Percentiles rank a stretch among this genome's conserved stretches.
These are phyloP conservation scores for Colletotrichum incanum DNA, from an alignment of 2,329 filamentous ascomycete genomes.

Conservation along the genomic window DNA sequence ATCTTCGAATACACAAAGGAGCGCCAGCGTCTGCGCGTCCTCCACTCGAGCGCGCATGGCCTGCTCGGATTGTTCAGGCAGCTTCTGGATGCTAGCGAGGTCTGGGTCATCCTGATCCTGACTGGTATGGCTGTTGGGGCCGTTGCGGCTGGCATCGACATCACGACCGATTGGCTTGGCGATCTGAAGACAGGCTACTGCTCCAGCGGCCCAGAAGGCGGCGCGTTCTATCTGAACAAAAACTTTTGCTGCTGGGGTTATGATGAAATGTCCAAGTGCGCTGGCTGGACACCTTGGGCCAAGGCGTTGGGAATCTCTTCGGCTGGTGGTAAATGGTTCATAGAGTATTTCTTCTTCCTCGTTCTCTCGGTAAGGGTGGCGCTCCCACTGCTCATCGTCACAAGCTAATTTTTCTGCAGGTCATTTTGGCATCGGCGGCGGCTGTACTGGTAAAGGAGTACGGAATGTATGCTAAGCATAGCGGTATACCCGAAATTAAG, in stretches of 20 bases:
- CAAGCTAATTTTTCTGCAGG: slow-evolving; percentile 58
- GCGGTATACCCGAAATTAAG: slow-evolving; percentile 98
- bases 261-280: slow-evolving; percentile 84
- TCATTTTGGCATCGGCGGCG: slow-evolving; percentile 83
- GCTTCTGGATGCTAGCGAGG: slow-evolving; percentile 87
- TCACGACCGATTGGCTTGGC: slow-evolving; percentile 92
- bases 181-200: slow-evolving; percentile 95
- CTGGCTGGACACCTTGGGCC: slow-evolving; percentile 91
- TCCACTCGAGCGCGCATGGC: slow-evolving; percentile 79
- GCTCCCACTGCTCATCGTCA: background rate
- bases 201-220: slow-evolving; percentile 80
- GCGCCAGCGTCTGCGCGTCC: slow-evolving; percentile 85
- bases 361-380: slow-evolving; percentile 79
- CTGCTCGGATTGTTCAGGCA: slow-evolving; percentile 81
- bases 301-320: slow-evolving; percentile 78
- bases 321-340: slow-evolving; percentile 80
- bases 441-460: slow-evolving; percentile 87
- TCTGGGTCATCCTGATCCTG: slow-evolving; percentile 90
- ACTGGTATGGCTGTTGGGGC: slow-evolving; percentile 88
- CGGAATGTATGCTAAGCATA: slow-evolving; percentile 91
- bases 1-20: slow-evolving; percentile 99
- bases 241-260: slow-evolving; percentile 95
- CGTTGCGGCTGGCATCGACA: slow-evolving; percentile 90
- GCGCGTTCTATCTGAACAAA: slow-evolving; percentile 91
- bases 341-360: slow-evolving; percentile 91